Evolutionary conservation across 257 asterid genomes (phyloP).

Genomic region (Rhazya stricta): DNA sequence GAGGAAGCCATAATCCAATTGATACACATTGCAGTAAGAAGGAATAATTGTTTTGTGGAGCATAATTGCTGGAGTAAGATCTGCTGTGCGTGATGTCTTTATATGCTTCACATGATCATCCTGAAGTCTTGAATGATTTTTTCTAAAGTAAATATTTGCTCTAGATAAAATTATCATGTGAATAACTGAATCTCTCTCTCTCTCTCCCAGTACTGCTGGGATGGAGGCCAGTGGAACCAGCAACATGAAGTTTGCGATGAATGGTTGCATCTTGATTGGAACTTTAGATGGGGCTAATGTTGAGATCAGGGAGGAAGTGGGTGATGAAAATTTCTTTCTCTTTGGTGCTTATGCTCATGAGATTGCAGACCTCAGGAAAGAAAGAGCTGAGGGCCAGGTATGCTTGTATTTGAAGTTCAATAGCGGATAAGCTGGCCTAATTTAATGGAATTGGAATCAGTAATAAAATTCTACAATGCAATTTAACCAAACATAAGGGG

Average conservation of each 20-base stretch:
- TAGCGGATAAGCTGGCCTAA: background rate
- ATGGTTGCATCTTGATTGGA: slow-evolving; percentile 77
- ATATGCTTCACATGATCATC: background rate
- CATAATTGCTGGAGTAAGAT: background rate
- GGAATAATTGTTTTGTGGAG: background rate
- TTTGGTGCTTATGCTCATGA: slow-evolving; percentile 89
- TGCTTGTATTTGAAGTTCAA: background rate
- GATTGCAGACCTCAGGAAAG: slow-evolving; percentile 66
- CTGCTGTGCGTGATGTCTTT: background rate
- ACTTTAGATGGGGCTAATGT: slow-evolving; percentile 88
- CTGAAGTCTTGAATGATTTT: background rate
- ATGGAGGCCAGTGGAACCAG: slow-evolving; percentile 97
- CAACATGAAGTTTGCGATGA: slow-evolving; percentile 90
- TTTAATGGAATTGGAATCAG: background rate
- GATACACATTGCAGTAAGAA: background rate
- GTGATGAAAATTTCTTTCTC: slow-evolving; percentile 79
- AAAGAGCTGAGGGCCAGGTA: slow-evolving; percentile 83
- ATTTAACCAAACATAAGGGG: background rate
- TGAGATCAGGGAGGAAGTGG: slow-evolving; percentile 86
- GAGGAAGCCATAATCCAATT: background rate
- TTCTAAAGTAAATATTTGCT: background rate
- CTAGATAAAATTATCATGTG: background rate
- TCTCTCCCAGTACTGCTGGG: slow-evolving; percentile 68
- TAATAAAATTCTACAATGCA: background rate
- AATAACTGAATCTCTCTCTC: slow-evolving; percentile 17